Conservation (phyloP, 345 rosid species). For the Odontarrhena argentea region DNA sequence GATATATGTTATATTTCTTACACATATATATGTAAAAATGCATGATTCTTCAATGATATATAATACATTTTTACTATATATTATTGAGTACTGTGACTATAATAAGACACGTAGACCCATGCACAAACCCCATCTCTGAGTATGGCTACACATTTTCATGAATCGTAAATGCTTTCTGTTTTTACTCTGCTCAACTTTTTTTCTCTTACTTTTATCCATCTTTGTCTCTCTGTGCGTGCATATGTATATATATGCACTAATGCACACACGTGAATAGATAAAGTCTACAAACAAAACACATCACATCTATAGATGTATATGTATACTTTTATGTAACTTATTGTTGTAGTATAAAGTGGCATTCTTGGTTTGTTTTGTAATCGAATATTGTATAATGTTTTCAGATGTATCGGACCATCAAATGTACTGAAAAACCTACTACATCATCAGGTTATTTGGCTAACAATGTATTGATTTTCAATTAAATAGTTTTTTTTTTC, state of each 20-base stretch:
- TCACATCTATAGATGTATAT: neutral
- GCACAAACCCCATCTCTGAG: slow-evolving; percentile 40
- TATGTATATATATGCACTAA: neutral
- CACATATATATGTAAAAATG: slow-evolving; percentile 31
- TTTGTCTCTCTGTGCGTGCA: slow-evolving; percentile 39
- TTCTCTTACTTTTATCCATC: slow-evolving; percentile 36
- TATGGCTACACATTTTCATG: slow-evolving; percentile 42
- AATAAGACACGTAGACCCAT: slow-evolving; percentile 45
- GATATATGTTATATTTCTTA: slow-evolving; percentile 16
- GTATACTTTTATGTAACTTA: neutral
- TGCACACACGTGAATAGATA: slow-evolving; percentile 36
- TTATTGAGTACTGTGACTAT: slow-evolving; percentile 22
- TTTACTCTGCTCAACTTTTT: slow-evolving; percentile 31
- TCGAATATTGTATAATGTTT: slow-evolving; percentile 17
- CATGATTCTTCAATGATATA: slow-evolving; percentile 35
- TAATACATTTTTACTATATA: slow-evolving; percentile 7
- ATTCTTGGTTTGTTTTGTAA: slow-evolving; percentile 17
- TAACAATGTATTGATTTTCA: neutral
- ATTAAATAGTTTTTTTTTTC: neutral
- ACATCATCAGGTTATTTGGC: slow-evolving; percentile 41
- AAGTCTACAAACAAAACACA: slow-evolving; percentile 8
- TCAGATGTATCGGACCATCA: slow-evolving; percentile 48
- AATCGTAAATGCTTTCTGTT: slow-evolving; percentile 44
- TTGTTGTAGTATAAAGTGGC: neutral
- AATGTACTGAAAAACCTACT: slow-evolving; percentile 41